Percentiles rank a stretch among this genome's conserved stretches.
Evolutionary conservation across 202 grass and related monocot species (phyloP).

Genomic region (Elaeis oleifera): DNA sequence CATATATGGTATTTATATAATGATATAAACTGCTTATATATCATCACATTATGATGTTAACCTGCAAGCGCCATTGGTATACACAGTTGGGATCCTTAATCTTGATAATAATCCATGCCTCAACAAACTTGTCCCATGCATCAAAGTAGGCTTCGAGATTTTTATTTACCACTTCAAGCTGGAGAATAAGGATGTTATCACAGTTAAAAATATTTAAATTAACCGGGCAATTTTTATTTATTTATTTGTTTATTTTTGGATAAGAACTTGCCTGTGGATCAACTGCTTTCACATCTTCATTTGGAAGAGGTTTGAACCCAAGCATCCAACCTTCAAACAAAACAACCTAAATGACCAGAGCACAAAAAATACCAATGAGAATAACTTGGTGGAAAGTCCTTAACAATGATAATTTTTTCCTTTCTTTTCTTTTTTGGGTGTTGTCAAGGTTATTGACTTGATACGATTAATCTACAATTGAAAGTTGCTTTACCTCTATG

Average conservation of each 20-base stretch:
- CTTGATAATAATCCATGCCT: constrained; percentile 97
- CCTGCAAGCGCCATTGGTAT: constrained; percentile 87
- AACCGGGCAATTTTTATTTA: background rate
- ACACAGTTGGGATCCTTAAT: constrained; percentile 86
- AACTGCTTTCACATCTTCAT: constrained; percentile 79
- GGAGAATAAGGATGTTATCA: constrained; percentile 24
- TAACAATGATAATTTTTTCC: no score
- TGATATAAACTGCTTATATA: constrained; percentile 2
- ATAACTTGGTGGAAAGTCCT: no score
- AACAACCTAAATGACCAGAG: constrained; percentile 56
- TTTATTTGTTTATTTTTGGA: background rate
- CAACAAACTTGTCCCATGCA: constrained; percentile 90
- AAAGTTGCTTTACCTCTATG: constrained; percentile 45
- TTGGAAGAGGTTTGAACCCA: constrained; percentile 92
- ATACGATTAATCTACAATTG: background rate
- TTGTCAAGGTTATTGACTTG: no score
- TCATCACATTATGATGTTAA: constrained; percentile 24
- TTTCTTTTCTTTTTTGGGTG: no score
- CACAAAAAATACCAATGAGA: constrained; percentile 1
- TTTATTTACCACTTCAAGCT: constrained; percentile 91
- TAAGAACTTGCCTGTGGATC: constrained; percentile 55
- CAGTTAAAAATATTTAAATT: background rate
- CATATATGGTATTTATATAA: background rate
- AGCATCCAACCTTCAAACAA: constrained; percentile 99
- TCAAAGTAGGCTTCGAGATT: constrained; percentile 80